phyloP scores from a whole-genome alignment of 2,329 filamentous ascomycete genomes.

The Zymoseptoria tritici region DNA sequence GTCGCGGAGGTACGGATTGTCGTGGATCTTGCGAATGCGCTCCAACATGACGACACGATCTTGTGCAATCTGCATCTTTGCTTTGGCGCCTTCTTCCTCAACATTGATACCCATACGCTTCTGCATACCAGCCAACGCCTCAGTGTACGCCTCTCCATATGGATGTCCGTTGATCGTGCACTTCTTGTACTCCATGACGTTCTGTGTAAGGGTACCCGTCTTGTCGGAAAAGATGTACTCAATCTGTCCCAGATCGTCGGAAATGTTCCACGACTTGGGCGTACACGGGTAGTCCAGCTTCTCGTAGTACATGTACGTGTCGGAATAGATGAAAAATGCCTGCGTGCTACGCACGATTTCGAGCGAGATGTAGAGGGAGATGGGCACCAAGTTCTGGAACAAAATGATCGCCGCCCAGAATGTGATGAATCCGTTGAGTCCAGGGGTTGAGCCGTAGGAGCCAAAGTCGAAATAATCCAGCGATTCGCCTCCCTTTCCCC shows the following conservation, averaged over 20 bases:
- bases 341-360: slow-evolving; percentile 92
- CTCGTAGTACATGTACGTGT: slow-evolving; percentile 95
- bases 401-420: slow-evolving; percentile 93
- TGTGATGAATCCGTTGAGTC: slow-evolving; percentile 84
- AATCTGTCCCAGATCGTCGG: slow-evolving; percentile 93
- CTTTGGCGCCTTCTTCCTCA: slow-evolving; percentile 67
- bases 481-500: slow-evolving; percentile 67
- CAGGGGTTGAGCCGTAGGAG: slow-evolving; percentile 58
- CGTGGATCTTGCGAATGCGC: slow-evolving; percentile 65
- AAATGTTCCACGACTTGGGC: slow-evolving; percentile 98
- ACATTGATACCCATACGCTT: slow-evolving; percentile 82
- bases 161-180: slow-evolving; percentile 91
- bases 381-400: slow-evolving; percentile 97
- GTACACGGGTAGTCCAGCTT: slow-evolving; percentile 89
- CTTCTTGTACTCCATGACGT: slow-evolving; percentile 99
- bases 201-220: slow-evolving; percentile 81
- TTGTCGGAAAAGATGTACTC: slow-evolving; percentile 99
- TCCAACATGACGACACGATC: slow-evolving; percentile 67
- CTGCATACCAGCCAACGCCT: slow-evolving; percentile 94
- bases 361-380: slow-evolving; percentile 93
- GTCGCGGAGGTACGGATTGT: slow-evolving; percentile 86
- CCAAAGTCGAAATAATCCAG: slow-evolving; percentile 77
- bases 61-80: slow-evolving; percentile 67
- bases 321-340: slow-evolving; percentile 95
- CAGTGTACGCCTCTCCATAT: slow-evolving; percentile 96